A percentile compares a stretch with the other conserved stretches of the same genome.
Evolutionary conservation across 306 rosid genomes (phyloP).

Genomic region (Begonia loranthoides): DNA sequence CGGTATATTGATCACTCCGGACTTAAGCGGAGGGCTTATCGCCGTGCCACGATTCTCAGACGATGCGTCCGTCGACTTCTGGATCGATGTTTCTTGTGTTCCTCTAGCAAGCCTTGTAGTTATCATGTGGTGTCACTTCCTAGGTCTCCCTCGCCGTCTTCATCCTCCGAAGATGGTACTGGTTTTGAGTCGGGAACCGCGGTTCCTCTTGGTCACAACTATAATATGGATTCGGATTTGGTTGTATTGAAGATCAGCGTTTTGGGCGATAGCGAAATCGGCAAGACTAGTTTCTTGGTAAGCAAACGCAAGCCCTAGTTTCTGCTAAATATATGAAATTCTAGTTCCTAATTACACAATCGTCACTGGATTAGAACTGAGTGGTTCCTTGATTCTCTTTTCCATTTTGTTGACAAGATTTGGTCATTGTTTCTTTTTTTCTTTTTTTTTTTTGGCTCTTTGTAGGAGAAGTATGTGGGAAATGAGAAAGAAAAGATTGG

Average conservation of each 20-base stretch:
- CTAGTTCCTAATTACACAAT: too few species aligned
- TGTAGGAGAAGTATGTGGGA: slow-evolving; percentile 73
- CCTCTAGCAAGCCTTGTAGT: slow-evolving; percentile 27
- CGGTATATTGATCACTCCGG: slow-evolving; percentile 9
- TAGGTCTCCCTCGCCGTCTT: slow-evolving; percentile 9
- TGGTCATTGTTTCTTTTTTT: background rate
- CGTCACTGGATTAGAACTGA: too few species aligned
- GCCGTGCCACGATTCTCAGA: slow-evolving; percentile 40
- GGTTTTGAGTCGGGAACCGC: slow-evolving; percentile 2
- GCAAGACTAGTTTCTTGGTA: slow-evolving; percentile 90
- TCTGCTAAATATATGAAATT: too few species aligned
- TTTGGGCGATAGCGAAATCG: slow-evolving; percentile 71
- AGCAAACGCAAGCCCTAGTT: too few species aligned
- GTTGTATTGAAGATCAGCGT: slow-evolving; percentile 77
- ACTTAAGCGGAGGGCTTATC: slow-evolving; percentile 22
- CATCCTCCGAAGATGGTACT: background rate
- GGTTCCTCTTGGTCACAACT: slow-evolving; percentile 9
- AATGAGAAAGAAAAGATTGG: slow-evolving; percentile 25
- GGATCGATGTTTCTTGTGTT: slow-evolving; percentile 36
- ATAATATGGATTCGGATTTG: slow-evolving; percentile 50
- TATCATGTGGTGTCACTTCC: slow-evolving; percentile 36
- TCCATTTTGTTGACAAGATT: background rate
- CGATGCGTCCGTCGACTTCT: slow-evolving; percentile 40
- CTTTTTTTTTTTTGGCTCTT: background rate
- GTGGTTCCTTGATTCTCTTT: too few species aligned